Evolutionary conservation across 495 filamentous ascomycete genomes (phyloP).

Genomic region (Niebla homalea): DNA sequence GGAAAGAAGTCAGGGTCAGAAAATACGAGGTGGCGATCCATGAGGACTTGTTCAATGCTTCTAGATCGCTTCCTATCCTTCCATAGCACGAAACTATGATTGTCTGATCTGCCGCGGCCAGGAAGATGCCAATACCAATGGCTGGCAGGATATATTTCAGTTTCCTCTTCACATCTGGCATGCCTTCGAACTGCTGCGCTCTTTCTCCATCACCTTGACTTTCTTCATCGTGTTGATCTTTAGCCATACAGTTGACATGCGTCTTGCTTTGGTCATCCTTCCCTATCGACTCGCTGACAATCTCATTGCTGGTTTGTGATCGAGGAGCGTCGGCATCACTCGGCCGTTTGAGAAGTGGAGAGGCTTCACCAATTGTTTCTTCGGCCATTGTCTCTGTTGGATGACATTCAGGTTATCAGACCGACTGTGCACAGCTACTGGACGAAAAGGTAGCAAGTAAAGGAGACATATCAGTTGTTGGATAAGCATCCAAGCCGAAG

Average conservation of each 20-base stretch:
- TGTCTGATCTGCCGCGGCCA: slow-evolving; percentile 68
- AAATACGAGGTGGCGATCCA: slow-evolving; percentile 68
- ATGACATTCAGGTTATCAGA: no score
- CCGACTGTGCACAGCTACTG: no score
- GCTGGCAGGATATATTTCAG: slow-evolving; percentile 37
- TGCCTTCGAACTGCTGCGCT: slow-evolving; percentile 16
- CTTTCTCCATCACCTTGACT: background rate
- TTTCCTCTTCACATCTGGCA: slow-evolving; percentile 21
- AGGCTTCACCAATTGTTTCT: no score
- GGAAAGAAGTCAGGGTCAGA: slow-evolving; percentile 14
- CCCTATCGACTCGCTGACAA: no score
- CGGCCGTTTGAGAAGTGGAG: no score
- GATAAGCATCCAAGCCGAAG: no score
- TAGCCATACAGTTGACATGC: background rate
- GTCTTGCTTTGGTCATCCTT: no score
- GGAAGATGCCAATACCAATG: slow-evolving; percentile 47
- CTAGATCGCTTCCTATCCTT: slow-evolving; percentile 65
- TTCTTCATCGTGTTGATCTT: slow-evolving; percentile 8
- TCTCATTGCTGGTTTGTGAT: no score
- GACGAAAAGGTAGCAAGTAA: no score
- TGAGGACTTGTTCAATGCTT: slow-evolving; percentile 63
- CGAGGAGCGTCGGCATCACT: no score
- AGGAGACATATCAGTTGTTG: no score
- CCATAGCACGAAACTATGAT: slow-evolving; percentile 70
- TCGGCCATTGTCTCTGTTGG: no score